phyloP scores from a whole-genome alignment of 2,329 filamentous ascomycete genomes.

The Pseudonectria foliicola region DNA sequence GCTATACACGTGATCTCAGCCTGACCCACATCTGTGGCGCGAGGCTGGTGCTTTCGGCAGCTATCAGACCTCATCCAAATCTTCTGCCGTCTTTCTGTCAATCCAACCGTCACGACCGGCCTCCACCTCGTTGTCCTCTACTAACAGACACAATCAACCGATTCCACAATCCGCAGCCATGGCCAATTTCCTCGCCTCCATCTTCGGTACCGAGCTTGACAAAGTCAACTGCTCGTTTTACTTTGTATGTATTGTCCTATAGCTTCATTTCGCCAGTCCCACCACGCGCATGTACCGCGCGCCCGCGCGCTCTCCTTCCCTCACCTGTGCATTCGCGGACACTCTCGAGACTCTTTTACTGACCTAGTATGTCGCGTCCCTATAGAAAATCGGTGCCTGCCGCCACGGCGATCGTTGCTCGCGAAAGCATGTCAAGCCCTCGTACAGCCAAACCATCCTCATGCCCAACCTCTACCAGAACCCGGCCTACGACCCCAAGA shows the following conservation, averaged over 20 bases:
- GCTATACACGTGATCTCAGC: conserved; percentile 25
- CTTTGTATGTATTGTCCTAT: conserved; percentile 45
- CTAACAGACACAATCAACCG: conserved; percentile 1
- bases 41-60: conserved; percentile 14
- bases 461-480: conserved; percentile 99
- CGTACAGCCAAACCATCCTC: conserved; percentile 94
- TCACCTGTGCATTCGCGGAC: not conserved
- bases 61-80: conserved; percentile 10
- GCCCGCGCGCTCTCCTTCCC: conserved; percentile 7
- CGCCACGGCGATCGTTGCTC: conserved; percentile 97
- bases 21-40: conserved; percentile 18
- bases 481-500: conserved; percentile 92
- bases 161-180: conserved; percentile 40
- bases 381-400: conserved; percentile 97
- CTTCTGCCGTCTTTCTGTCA: conserved; percentile 7
- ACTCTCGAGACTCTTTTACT: too few relatives aligned
- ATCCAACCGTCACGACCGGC: conserved; percentile 7
- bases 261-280: too few relatives aligned
- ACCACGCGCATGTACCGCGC: not conserved
- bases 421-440: conserved; percentile 98
- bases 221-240: conserved; percentile 99
- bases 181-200: conserved; percentile 98
- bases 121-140: conserved; percentile 2
- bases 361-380: conserved; percentile 1
- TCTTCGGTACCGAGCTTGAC: conserved; percentile 99